These are phyloP conservation scores for Coemansia sp. DNA, from an alignment of 192 early-diverging fungal species.

Conservation along the genomic window DNA sequence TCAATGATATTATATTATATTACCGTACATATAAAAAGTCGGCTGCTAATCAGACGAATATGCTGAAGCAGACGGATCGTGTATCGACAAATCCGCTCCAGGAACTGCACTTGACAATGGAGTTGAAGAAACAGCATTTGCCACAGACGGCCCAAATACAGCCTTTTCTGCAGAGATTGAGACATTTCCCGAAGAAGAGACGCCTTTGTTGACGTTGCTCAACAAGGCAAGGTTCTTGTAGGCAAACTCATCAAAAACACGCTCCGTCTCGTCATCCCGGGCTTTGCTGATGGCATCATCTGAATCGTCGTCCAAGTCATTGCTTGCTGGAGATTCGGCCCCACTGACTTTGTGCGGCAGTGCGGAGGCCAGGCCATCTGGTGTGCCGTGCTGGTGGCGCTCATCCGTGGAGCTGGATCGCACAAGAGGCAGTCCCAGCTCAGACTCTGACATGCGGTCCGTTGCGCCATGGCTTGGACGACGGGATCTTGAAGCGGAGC, in stretches of 20 bases:
- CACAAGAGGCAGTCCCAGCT: constrained; percentile 18
- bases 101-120: constrained; percentile 1
- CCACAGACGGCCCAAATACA: constrained; percentile 3
- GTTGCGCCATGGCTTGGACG: constrained; percentile 38
- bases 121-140: constrained; percentile 6
- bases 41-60: no score
- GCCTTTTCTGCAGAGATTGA: constrained; percentile 32
- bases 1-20: no score
- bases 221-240: constrained; percentile 67
- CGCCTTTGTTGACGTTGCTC: constrained; percentile 65
- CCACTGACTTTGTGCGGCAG: constrained; percentile 10
- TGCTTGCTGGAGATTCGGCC: constrained; percentile 16
- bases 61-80: constrained; percentile 5
- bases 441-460: constrained; percentile 17
- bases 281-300: constrained; percentile 17
- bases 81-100: constrained; percentile 10
- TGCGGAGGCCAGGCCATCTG: constrained; percentile 6
- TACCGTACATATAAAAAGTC: no score
- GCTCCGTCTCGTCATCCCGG: constrained; percentile 36
- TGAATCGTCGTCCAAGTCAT: constrained; percentile 11
- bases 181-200: constrained; percentile 50
- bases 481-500: constrained; percentile 9
- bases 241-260: constrained; percentile 63
- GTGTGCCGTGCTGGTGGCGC: constrained; percentile 13
- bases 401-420: constrained; percentile 51